Evolutionary conservation across 1,139 yeast species (phyloP).

Genomic region (Geotrichum phurueaensis): DNA sequence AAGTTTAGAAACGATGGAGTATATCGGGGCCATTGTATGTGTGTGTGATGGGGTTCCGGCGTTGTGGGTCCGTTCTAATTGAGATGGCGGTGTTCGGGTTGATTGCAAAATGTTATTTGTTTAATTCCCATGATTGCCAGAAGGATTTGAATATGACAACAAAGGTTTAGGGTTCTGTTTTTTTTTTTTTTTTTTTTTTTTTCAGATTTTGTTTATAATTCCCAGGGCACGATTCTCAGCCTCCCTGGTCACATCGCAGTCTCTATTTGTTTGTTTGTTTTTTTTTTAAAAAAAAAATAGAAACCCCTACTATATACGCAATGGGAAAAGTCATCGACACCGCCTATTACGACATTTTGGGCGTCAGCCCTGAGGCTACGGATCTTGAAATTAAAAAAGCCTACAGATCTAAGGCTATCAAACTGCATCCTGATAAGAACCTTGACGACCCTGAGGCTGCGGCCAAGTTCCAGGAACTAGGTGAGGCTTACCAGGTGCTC

Average conservation of each 20-base stretch:
- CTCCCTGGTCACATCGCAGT: neutral
- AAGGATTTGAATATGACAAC: neutral
- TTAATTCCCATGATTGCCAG: neutral
- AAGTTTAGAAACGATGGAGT: neutral
- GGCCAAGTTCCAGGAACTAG: slow-evolving; percentile 46
- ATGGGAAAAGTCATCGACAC: slow-evolving; percentile 83
- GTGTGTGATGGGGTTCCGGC: slow-evolving; percentile 1
- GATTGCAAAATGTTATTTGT: neutral
- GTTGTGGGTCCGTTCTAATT: neutral
- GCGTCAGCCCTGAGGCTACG: slow-evolving; percentile 63
- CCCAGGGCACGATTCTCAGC: neutral
- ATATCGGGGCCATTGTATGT: slow-evolving; percentile 9
- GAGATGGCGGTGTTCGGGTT: neutral
- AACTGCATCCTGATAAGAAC: slow-evolving; percentile 92
- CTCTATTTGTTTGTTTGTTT: too few relatives aligned
- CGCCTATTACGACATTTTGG: slow-evolving; percentile 75
- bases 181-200: neutral
- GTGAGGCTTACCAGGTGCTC: slow-evolving; percentile 48
- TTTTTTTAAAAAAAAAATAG: neutral
- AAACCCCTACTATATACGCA: neutral
- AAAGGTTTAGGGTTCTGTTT: neutral
- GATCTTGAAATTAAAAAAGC: slow-evolving; percentile 86
- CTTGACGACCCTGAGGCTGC: slow-evolving; percentile 84
- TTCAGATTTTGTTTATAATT: neutral
- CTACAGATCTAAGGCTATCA: slow-evolving; percentile 81